Evolutionary conservation across 225 moss, liverwort and hornwort genomes (phyloP).

Genomic region (Straminergon stramineum): DNA sequence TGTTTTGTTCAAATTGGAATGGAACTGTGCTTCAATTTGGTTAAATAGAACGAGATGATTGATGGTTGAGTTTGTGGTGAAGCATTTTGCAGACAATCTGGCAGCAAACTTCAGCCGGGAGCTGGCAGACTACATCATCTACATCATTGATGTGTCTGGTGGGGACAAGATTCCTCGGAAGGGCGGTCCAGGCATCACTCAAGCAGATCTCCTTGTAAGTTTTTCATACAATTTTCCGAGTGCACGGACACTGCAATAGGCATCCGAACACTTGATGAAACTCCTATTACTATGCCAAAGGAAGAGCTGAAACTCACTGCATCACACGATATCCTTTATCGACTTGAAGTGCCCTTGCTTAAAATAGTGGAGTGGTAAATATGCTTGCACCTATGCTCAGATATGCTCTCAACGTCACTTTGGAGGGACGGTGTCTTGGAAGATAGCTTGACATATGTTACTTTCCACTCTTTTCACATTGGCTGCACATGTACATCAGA

Average conservation of each 20-base stretch:
- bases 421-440: background rate
- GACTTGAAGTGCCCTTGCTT: background rate
- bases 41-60: background rate
- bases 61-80: background rate
- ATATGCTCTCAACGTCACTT: background rate
- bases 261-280: background rate
- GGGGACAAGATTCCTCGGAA: conserved; percentile 98
- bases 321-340: background rate
- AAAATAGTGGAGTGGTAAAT: background rate
- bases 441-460: background rate
- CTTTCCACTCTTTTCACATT: background rate
- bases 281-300: background rate
- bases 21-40: background rate
- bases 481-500: background rate
- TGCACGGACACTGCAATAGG: background rate
- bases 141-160: conserved; percentile 97
- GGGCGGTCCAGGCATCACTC: conserved; percentile 97
- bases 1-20: background rate
- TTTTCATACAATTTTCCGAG: background rate
- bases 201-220: conserved; percentile 93
- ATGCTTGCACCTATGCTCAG: background rate
- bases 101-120: conserved; percentile 99
- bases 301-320: background rate
- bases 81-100: conserved; percentile 52
- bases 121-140: conserved; percentile 95